Base-by-base conservation (phyloP, 1,284 basidiomycete species). In the Malassezia cuniculi region DNA sequence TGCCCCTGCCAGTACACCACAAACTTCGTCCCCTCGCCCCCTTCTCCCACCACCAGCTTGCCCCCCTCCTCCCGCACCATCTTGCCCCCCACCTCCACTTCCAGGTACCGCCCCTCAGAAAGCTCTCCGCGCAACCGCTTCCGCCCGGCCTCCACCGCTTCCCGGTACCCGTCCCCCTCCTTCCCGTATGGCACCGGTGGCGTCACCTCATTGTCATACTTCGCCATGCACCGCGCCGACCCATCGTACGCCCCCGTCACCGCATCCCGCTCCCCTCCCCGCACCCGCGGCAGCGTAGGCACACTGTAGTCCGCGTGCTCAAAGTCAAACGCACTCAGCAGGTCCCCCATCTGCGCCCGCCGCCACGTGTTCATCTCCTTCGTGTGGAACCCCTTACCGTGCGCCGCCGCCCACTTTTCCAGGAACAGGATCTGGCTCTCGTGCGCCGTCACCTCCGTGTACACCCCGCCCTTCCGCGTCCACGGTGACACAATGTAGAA, bases 281-380 rank as follows among this genome's bases (percentile, higher is more conserved):
- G 31, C 20, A 50, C 42, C 24, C 38, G 29, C 6, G 50, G 47
- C 21, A 52, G 31, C 3, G 14, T 9, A 5, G 50, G 50, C 27
- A 33, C 21, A 16, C 31, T 41, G 12, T 24, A 33, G 41, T 55
- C 43, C 9, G 34, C 31, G 19, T 36, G 34, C 15, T 35, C 36
- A 31, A 60, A 60, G 38, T 60, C 57, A 31, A 60, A 59, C 46
- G 54, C 54, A 14, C 46, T 34, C 7, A 49, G 49, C 16, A 60
- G 43, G 31, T 59, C 46, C 15, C 46, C 45, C 20, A 60, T 47
- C 27, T 59, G 48, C 15, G 40, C 24, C 18, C 57, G 44, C n/a
- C 57, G 40, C 57, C 57, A 60, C 16, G 29, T 34, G 26, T 48
- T 57, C 27, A 60, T 44, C 17, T 48, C 44, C 18, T 48, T 25